Evolutionary conservation across 75 land plant genomes (phyloP), one percentile per base, ranked within the genome.

Genomic region (Cupressus sempervirens): DNA sequence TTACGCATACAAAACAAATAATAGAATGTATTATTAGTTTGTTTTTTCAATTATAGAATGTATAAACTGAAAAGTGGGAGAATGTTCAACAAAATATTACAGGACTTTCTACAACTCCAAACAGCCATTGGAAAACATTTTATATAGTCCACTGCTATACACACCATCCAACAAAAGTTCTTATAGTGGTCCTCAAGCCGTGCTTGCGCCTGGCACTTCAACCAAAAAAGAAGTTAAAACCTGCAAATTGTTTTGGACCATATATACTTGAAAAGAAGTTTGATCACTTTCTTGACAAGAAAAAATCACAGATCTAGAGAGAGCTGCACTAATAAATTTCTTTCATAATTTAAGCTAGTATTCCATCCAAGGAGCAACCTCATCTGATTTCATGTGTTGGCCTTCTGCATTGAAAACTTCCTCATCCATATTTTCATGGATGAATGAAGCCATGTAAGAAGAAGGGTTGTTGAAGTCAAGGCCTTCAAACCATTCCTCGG

Each of bases 361-460:
- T 41, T 77, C 80, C 80, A 77, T 77, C 80, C 80, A 77, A 35
- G 80, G 80, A 8, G 80, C 80, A 41, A 77, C n/a, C n/a, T 77
- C 48, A 7, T 43, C 80, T 43, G 46, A 77, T 43, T 77, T 77
- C 30, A 41, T 77, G 80, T 1, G 10, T 23, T 79, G 81, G 40
- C 40, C 50, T 43, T n/a, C 81, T 41, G 50, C 40, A n/a, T 14
- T 79, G 29, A 79, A 79, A 43, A 79, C 81, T 79, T 79, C 81
- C 50, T 79, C 81, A 43, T 79, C 48, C 81, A 79, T 23, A 10
- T 4, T 79, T 48, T 43, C 81, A 79, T 26, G 30, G 48, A 43
- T 26, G 81, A 5, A 41, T 26, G 81, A 43, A 15, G 81, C 20
- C 29, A 26, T n/a, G 81, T 79, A 43, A 79, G n/a, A 79, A 79